Evolutionary conservation across 176 grass and related monocot genomes (phyloP).

Genomic region (Stipa capillata): DNA sequence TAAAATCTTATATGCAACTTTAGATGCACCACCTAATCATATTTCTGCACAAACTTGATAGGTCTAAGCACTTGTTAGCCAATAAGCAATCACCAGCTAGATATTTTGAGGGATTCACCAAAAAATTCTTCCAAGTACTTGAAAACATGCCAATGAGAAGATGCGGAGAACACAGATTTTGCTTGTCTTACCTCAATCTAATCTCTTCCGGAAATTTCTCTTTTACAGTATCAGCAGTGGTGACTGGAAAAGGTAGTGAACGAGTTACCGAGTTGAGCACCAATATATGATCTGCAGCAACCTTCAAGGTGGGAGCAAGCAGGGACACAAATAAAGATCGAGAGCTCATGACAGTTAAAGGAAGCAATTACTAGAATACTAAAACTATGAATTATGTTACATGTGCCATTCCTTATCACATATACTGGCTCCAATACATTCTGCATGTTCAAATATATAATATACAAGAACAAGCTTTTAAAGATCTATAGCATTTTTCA

Average conservation of each 20-base stretch:
- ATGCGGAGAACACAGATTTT: not conserved
- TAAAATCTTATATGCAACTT: not conserved
- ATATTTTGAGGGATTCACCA: not conserved
- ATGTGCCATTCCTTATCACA: not conserved
- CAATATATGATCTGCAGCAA: conserved; percentile 56
- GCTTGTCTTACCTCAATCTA: conserved; percentile 66
- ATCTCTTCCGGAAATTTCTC: conserved; percentile 91
- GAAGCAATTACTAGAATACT: not conserved
- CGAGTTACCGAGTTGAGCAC: conserved; percentile 82
- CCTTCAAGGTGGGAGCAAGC: conserved; percentile 29
- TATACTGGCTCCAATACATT: not conserved
- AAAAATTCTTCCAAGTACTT: not conserved
- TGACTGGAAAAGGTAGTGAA: conserved; percentile 87
- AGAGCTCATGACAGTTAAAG: not conserved
- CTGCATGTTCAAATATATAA: not conserved
- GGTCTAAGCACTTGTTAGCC: not conserved
- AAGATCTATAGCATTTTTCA: not conserved
- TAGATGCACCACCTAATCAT: not conserved
- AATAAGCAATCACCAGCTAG: not conserved
- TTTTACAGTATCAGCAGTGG: conserved; percentile 65
- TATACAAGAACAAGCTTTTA: not conserved
- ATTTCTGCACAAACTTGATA: not conserved
- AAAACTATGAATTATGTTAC: not conserved
- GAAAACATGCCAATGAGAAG: not conserved
- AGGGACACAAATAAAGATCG: not conserved